Conservation (phyloP, 1,284 basidiomycete species). For the Grifola frondosa region DNA sequence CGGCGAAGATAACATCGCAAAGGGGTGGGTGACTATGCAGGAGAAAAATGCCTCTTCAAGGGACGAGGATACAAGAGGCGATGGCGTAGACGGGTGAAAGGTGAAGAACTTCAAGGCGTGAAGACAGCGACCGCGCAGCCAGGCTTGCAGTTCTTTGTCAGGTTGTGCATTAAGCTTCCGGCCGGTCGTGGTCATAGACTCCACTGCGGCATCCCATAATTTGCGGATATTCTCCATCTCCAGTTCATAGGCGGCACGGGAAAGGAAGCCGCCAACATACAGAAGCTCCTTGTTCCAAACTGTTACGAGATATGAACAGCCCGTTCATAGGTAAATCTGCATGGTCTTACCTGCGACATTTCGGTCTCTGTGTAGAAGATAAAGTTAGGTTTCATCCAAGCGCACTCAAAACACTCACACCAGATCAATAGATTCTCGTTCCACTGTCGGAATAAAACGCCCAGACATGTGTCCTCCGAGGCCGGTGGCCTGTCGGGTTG, state of each 20-base stretch:
- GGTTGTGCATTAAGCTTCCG: constrained; percentile 23
- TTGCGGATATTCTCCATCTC: constrained; percentile 67
- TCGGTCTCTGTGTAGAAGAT: constrained; percentile 56
- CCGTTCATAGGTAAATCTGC: no score
- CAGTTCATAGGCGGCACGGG: constrained; percentile 84
- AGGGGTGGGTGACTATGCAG: constrained; percentile 39
- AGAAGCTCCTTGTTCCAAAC: constrained; percentile 91
- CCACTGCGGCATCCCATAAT: constrained; percentile 54
- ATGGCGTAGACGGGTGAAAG: constrained; percentile 86
- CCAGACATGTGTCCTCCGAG: constrained; percentile 90
- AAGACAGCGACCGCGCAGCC: constrained; percentile 65
- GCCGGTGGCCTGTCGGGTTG: constrained; percentile 91
- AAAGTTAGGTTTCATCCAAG: constrained; percentile 5
- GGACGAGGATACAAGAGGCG: constrained; percentile 75
- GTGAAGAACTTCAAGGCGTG: constrained; percentile 91
- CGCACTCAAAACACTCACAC: constrained; percentile 51
- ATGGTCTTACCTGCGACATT: constrained; percentile 63
- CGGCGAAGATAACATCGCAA: constrained; percentile 28
- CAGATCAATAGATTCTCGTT: constrained; percentile 91
- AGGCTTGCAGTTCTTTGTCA: constrained; percentile 44
- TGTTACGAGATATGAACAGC: constrained; percentile 26
- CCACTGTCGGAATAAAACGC: constrained; percentile 95
- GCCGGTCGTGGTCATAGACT: constrained; percentile 16
- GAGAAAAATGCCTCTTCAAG: constrained; percentile 85
- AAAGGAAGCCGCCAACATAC: constrained; percentile 79